Conservation (phyloP, 768 basidiomycete genomes). For the Auriculariales sp. region DNA sequence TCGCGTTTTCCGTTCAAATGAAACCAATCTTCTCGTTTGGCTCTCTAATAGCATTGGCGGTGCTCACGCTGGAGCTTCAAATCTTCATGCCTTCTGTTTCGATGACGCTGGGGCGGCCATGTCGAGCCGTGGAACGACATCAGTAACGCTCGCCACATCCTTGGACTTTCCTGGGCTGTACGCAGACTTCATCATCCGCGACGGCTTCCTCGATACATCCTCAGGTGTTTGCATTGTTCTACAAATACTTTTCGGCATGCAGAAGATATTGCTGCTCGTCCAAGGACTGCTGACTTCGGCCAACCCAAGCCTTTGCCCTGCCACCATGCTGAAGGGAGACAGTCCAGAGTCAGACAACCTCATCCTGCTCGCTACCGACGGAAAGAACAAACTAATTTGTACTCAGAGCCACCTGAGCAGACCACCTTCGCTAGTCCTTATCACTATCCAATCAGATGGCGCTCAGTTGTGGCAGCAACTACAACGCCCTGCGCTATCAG, state of each 20-base stretch:
- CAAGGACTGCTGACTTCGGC: constrained; percentile 26
- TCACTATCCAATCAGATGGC: constrained; percentile 18
- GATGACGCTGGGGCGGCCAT: too few species aligned
- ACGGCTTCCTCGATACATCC: constrained; percentile 22
- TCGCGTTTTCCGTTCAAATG: constrained; percentile 24
- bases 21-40: constrained; percentile 28
- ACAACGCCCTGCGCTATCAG: constrained; percentile 25
- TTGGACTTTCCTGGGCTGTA: constrained; percentile 50
- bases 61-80: constrained; percentile 40
- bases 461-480: constrained; percentile 25
- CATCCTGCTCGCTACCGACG: constrained; percentile 38
- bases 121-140: too few species aligned
- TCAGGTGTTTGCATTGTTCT: constrained; percentile 21
- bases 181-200: constrained; percentile 29
- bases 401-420: constrained; percentile 31
- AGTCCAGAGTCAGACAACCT: too few species aligned
- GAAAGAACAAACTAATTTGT: constrained; percentile 27
- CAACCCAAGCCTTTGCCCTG: constrained; percentile 28
- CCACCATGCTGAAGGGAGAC: constrained; percentile 18
- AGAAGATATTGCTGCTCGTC: constrained; percentile 34
- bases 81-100: too few species aligned
- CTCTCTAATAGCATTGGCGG: constrained; percentile 41
- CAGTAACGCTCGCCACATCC: too few species aligned
- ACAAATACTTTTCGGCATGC: constrained; percentile 39
- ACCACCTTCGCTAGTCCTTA: constrained; percentile 36